Percentiles rank a stretch among this genome's conserved stretches.
Evolutionary conservation across 768 basidiomycete species (phyloP).

Genomic region (Boletellus ananiceps): DNA sequence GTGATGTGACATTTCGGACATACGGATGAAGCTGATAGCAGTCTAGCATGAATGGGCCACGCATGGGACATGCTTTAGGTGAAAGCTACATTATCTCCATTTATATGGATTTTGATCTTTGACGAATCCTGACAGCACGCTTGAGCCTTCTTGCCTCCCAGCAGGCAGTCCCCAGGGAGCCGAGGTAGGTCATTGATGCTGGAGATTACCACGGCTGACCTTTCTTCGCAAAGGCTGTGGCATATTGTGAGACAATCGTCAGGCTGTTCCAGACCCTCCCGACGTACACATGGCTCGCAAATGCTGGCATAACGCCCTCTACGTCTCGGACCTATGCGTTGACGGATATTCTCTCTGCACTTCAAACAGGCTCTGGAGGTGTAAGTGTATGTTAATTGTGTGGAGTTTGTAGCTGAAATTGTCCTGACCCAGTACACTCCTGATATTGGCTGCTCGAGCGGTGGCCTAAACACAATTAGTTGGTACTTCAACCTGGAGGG

Average conservation of each 20-base stretch:
- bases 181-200: slow-evolving; percentile 41
- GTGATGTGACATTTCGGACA: slow-evolving; percentile 8
- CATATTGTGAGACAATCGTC: slow-evolving; percentile 58
- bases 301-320: slow-evolving; percentile 73
- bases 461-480: slow-evolving; percentile 41
- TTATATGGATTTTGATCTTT: neutral
- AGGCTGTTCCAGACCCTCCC: slow-evolving; percentile 62
- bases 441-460: slow-evolving; percentile 40
- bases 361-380: slow-evolving; percentile 52
- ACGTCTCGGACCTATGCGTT: slow-evolving; percentile 53
- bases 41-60: slow-evolving; percentile 63
- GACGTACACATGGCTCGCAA: slow-evolving; percentile 66
- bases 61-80: slow-evolving; percentile 55
- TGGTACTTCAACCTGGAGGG: slow-evolving; percentile 66
- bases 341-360: slow-evolving; percentile 46
- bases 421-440: slow-evolving; percentile 41
- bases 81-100: neutral
- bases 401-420: neutral
- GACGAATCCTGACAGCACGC: slow-evolving; percentile 41
- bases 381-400: slow-evolving; percentile 9
- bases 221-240: slow-evolving; percentile 47
- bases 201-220: slow-evolving; percentile 2
- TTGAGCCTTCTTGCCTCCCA: slow-evolving; percentile 55
- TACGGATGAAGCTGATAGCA: slow-evolving; percentile 1
- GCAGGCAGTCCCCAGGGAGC: slow-evolving; percentile 53